Evolutionary conservation across 140 eudicot species (phyloP).

Genomic region (Erigeron philadelphicus): DNA sequence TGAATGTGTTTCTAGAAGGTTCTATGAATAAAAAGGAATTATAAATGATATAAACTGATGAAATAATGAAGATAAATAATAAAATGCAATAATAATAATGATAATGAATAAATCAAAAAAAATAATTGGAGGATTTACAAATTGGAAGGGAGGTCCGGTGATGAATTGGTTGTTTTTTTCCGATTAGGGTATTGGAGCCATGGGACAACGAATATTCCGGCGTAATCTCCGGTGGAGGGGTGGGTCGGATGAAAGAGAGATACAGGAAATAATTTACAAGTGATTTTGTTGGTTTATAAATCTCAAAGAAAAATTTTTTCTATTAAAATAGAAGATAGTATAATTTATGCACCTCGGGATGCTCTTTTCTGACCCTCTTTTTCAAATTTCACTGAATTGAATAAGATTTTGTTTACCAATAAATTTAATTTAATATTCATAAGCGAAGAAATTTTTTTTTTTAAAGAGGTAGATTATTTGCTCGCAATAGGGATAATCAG

Average conservation of each 20-base stretch:
- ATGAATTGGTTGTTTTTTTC: slow-evolving; percentile 7
- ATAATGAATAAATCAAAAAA: slow-evolving; percentile 4
- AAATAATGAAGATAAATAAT: not conserved
- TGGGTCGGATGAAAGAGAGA: no score
- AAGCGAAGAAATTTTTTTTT: no score
- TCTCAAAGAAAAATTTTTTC: no score
- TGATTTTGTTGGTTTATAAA: no score
- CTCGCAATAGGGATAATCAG: no score
- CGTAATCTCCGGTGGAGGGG: slow-evolving; percentile 21
- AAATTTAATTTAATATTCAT: not conserved
- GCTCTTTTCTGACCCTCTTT: slow-evolving; percentile 18
- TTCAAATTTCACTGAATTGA: slow-evolving; percentile 5
- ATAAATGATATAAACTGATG: no score
- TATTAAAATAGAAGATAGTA: no score
- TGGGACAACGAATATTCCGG: slow-evolving; percentile 14
- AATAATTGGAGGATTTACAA: not conserved
- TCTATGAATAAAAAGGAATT: not conserved
- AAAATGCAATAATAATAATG: slow-evolving; percentile 5
- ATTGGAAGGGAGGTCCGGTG: slow-evolving; percentile 15
- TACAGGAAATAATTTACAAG: not conserved
- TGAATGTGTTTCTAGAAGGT: not conserved
- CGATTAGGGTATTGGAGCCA: slow-evolving; percentile 27
- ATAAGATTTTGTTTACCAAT: not conserved
- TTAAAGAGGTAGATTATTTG: no score
- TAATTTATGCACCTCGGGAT: slow-evolving; percentile 29